Evolutionary conservation across 139 green algal species (phyloP).

Genomic region (Tetradesmus lagerheimii): DNA sequence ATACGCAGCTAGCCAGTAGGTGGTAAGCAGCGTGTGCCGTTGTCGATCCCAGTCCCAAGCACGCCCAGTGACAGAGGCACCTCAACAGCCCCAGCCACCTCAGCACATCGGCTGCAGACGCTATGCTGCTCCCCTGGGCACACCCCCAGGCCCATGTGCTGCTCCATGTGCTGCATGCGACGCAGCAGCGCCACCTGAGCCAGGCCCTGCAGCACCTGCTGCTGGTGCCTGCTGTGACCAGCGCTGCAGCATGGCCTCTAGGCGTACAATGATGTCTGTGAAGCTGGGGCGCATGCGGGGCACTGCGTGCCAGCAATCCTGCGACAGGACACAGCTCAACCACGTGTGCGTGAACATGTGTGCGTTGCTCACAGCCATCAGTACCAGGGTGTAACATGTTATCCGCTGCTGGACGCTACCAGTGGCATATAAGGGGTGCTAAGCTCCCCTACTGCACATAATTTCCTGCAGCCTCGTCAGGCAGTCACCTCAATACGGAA

Average conservation of each 20-base stretch:
- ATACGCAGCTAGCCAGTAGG: no score
- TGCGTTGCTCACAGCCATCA: no score
- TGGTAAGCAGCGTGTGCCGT: no score
- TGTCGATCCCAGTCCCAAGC: no score
- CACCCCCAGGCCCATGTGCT: background rate
- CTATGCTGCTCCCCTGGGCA: background rate
- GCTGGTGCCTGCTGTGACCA: slow-evolving; percentile 18
- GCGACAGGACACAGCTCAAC: background rate
- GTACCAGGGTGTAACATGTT: no score
- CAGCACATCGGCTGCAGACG: background rate
- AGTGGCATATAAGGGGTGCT: no score
- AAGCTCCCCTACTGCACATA: no score
- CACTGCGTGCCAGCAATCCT: slow-evolving; percentile 69
- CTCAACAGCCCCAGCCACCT: no score
- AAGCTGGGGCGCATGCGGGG: slow-evolving; percentile 64
- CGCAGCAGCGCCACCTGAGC: background rate
- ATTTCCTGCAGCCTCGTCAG: background rate
- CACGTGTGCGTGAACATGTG: background rate
- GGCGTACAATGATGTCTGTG: slow-evolving; percentile 58
- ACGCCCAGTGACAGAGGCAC: no score
- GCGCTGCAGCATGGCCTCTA: slow-evolving; percentile 59
- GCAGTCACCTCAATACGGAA: background rate
- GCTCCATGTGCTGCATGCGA: background rate
- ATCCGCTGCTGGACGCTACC: no score
- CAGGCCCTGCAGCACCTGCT: background rate